Conservation (phyloP, 371 early-diverging fungal species). For the Rhizopus delemar region DNA sequence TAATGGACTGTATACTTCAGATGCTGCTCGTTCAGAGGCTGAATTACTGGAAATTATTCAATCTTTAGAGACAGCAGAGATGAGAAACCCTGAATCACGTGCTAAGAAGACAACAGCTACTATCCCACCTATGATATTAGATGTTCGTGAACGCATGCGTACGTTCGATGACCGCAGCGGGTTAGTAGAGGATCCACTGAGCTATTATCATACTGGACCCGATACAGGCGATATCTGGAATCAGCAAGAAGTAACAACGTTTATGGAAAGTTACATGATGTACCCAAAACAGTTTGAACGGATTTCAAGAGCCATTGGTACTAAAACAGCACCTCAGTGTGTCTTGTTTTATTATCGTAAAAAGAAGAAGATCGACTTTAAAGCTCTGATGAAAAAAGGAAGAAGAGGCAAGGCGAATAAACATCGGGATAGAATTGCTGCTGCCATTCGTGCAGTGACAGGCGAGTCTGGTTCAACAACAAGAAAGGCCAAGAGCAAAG, state of each 20-base stretch:
- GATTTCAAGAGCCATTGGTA: constrained; percentile 74
- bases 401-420: constrained; percentile 51
- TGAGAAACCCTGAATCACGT: constrained; percentile 76
- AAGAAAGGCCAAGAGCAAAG: constrained; percentile 58
- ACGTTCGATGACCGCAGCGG: constrained; percentile 68
- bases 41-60: constrained; percentile 80
- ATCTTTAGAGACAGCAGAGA: constrained; percentile 72
- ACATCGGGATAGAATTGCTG: constrained; percentile 44
- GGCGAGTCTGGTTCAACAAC: constrained; percentile 28
- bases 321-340: constrained; percentile 83
- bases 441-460: constrained; percentile 47
- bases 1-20: constrained; percentile 60
- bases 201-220: constrained; percentile 61
- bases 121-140: constrained; percentile 77
- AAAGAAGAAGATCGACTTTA: constrained; percentile 83
- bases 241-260: constrained; percentile 75
- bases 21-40: constrained; percentile 83
- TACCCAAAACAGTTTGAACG: constrained; percentile 91
- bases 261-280: constrained; percentile 74
- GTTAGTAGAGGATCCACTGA: constrained; percentile 60
- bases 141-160: constrained; percentile 58
- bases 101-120: constrained; percentile 77
- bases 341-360: constrained; percentile 92
- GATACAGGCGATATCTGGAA: constrained; percentile 76
- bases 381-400: constrained; percentile 64